phyloP scores from a whole-genome alignment of 2,329 filamentous ascomycete species.

The Anisogramma anomala region DNA sequence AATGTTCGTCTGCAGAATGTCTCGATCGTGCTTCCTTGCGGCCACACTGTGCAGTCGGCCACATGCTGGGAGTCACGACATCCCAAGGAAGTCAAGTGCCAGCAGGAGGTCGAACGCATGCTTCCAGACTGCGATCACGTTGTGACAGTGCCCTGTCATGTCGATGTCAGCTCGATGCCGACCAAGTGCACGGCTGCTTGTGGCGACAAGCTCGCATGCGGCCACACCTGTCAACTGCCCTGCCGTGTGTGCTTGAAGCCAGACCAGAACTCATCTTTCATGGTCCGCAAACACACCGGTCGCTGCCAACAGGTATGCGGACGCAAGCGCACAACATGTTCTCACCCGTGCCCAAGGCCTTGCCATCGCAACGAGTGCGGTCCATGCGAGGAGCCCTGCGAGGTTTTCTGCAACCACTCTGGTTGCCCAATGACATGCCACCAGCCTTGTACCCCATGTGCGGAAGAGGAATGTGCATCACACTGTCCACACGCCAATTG shows the following conservation, averaged over 20 bases:
- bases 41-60: constrained; percentile 25
- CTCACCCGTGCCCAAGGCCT: constrained; percentile 37
- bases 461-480: constrained; percentile 41
- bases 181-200: constrained; percentile 43
- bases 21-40: constrained; percentile 26
- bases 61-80: constrained; percentile 33
- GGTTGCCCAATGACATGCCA: constrained; percentile 42
- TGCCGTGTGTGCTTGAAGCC: too few relatives aligned
- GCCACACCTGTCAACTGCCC: constrained; percentile 54
- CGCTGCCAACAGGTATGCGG: constrained; percentile 38
- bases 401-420: constrained; percentile 45
- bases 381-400: constrained; percentile 38
- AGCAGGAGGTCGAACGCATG: constrained; percentile 29
- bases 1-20: constrained; percentile 21
- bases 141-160: constrained; percentile 36
- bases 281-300: constrained; percentile 30
- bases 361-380: constrained; percentile 44
- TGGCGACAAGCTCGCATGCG: constrained; percentile 36
- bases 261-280: constrained; percentile 44
- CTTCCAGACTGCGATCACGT: constrained; percentile 46
- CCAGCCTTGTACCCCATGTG: constrained; percentile 52
- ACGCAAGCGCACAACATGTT: constrained; percentile 40
- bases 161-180: constrained; percentile 33
- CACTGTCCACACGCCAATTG: constrained; percentile 23
- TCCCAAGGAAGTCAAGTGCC: constrained; percentile 36